These are phyloP conservation scores for Silene uniflora DNA, from an alignment of 148 eudicot genomes.

Conservation along the genomic window DNA sequence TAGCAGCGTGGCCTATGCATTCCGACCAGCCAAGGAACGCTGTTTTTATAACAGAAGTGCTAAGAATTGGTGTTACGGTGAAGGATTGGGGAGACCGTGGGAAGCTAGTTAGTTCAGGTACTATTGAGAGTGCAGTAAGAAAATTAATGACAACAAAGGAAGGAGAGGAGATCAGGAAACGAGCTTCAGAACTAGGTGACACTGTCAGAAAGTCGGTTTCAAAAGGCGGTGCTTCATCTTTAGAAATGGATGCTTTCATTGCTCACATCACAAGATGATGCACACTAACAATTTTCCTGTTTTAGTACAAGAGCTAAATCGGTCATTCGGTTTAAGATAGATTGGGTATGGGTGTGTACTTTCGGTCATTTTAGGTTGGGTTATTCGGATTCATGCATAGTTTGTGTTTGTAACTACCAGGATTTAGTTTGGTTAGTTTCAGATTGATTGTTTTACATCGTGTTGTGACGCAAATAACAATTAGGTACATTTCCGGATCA, in stretches of 20 bases:
- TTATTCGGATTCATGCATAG: too few relatives aligned
- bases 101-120: slow-evolving; percentile 22
- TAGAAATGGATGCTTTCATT: slow-evolving; percentile 43
- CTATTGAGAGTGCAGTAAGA: slow-evolving; percentile 27
- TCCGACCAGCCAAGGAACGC: slow-evolving; percentile 51
- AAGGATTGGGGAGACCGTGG: slow-evolving; percentile 31
- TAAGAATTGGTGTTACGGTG: slow-evolving; percentile 32
- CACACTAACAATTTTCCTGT: too few relatives aligned
- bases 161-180: slow-evolving; percentile 36
- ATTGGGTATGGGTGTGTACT: too few relatives aligned
- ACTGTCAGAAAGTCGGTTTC: slow-evolving; percentile 18
- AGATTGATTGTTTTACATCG: too few relatives aligned
- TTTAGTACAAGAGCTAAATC: too few relatives aligned
- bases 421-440: too few relatives aligned
- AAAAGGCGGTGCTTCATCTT: slow-evolving; percentile 33
- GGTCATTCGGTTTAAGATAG: too few relatives aligned
- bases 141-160: slow-evolving; percentile 29
- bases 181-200: slow-evolving; percentile 28
- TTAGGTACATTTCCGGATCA: too few relatives aligned
- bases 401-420: too few relatives aligned
- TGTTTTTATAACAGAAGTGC: slow-evolving; percentile 25
- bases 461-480: too few relatives aligned
- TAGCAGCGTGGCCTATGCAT: slow-evolving; percentile 52
- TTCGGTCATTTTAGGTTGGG: too few relatives aligned
- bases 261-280: slow-evolving; percentile 43